These are phyloP conservation scores for Podospora sp. DNA, from an alignment of 495 filamentous ascomycete species.

Conservation along the genomic window DNA sequence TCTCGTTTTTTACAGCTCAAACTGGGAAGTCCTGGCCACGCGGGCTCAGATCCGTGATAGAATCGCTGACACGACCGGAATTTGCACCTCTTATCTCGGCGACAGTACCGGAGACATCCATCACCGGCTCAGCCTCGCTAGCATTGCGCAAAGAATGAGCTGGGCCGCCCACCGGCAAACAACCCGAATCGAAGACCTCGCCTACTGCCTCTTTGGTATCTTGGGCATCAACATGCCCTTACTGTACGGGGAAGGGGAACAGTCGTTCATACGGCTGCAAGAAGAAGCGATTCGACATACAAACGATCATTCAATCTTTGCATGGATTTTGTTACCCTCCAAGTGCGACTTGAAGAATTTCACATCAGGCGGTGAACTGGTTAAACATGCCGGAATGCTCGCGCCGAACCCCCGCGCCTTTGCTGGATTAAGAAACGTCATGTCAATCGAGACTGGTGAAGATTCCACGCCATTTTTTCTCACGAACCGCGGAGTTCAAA, in stretches of 20 bases:
- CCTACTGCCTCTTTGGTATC: slow-evolving; percentile 15
- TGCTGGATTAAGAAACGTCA: background rate
- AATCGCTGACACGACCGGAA: slow-evolving; percentile 12
- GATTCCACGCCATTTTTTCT: background rate
- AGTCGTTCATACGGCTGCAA: slow-evolving; percentile 15
- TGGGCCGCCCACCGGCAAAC: slow-evolving; percentile 12
- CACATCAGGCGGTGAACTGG: background rate
- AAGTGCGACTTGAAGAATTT: background rate
- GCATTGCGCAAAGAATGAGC: background rate
- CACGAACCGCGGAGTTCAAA: background rate
- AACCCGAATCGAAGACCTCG: slow-evolving; percentile 11
- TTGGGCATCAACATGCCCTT: slow-evolving; percentile 19
- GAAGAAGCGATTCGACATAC: slow-evolving; percentile 4
- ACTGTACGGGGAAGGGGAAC: slow-evolving; percentile 16
- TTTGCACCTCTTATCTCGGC: background rate
- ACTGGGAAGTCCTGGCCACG: slow-evolving; percentile 31
- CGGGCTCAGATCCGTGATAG: slow-evolving; percentile 7
- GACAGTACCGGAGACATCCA: background rate
- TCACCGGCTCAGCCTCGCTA: background rate
- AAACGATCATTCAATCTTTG: slow-evolving; percentile 3
- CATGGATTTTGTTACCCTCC: background rate
- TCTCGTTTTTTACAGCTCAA: slow-evolving; percentile 35
- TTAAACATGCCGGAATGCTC: background rate
- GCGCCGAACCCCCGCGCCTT: background rate
- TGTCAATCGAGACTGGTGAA: slow-evolving; percentile 6